A percentile compares a stretch with the other conserved stretches of the same genome.
phyloP scores from a whole-genome alignment of 371 early-diverging fungal species.

The Rhizopus microsporus region DNA sequence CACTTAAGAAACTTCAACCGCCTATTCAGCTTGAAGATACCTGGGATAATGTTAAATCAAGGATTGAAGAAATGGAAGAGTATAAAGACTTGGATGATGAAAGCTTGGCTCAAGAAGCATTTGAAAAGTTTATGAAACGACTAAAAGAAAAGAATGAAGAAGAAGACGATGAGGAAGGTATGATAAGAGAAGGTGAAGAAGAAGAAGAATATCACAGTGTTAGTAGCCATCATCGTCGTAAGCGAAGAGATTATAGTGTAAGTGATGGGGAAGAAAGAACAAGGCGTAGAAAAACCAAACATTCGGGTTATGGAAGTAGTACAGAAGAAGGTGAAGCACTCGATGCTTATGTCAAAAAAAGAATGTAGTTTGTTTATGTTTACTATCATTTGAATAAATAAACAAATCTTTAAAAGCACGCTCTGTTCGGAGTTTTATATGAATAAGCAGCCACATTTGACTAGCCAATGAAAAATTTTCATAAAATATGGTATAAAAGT shows the following conservation, averaged over 20 bases:
- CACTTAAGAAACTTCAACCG: conserved; percentile 65
- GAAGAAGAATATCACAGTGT: conserved; percentile 21
- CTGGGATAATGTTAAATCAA: conserved; percentile 71
- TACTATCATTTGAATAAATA: too few relatives aligned
- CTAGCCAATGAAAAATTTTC: too few relatives aligned
- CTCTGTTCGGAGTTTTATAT: too few relatives aligned
- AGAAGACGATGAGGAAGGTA: conserved; percentile 40
- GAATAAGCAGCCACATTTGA: too few relatives aligned
- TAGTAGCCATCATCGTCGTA: conserved; percentile 15
- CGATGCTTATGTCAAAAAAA: conserved; percentile 26
- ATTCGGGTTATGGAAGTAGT: conserved; percentile 9
- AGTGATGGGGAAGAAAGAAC: conserved; percentile 28
- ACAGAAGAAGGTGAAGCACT: conserved; percentile 47
- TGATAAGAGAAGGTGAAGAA: conserved; percentile 39
- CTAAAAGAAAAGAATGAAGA: conserved; percentile 36
- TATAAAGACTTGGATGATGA: conserved; percentile 69
- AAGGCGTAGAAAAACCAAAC: conserved; percentile 27
- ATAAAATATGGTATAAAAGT: too few relatives aligned
- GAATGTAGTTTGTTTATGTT: background rate
- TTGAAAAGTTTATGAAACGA: conserved; percentile 71
- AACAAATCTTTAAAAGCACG: too few relatives aligned
- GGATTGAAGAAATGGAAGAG: conserved; percentile 58
- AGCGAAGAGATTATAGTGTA: conserved; percentile 27
- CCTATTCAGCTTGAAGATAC: conserved; percentile 56
- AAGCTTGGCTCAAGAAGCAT: conserved; percentile 66